Percentiles rank a stretch among this genome's conserved stretches.
Conservation (phyloP, 2,329 filamentous ascomycete species). For the Nemania diffusa region DNA sequence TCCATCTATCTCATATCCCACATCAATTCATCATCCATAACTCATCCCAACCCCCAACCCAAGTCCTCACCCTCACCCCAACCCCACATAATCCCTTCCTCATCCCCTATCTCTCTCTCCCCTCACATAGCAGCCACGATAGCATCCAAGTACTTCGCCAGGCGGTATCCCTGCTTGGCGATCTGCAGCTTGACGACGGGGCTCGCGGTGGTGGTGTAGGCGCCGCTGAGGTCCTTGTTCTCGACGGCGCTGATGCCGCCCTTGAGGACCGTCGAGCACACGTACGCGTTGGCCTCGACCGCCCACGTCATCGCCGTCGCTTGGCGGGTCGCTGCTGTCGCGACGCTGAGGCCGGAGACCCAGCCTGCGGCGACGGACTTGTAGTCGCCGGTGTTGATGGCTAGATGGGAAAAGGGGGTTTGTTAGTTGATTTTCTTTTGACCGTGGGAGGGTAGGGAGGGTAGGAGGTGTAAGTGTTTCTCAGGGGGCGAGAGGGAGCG, state of each 20-base stretch:
- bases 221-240: constrained; percentile 53
- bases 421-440: constrained; percentile 5
- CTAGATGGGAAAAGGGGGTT: constrained; percentile 14
- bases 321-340: constrained; percentile 42
- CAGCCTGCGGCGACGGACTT: constrained; percentile 50
- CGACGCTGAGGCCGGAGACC: constrained; percentile 51
- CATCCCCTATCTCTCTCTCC: background rate
- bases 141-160: constrained; percentile 51
- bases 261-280: constrained; percentile 57
- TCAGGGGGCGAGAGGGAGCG: no score
- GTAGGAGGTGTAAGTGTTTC: no score
- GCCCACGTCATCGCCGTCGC: constrained; percentile 54
- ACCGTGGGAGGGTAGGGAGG: background rate
- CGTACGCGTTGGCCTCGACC: constrained; percentile 54
- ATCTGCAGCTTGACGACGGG: constrained; percentile 57
- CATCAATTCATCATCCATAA: background rate
- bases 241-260: constrained; percentile 53
- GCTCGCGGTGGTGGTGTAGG: constrained; percentile 54
- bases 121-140: constrained; percentile 44
- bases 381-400: constrained; percentile 54
- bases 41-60: background rate
- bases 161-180: constrained; percentile 56
- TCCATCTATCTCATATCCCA: background rate
- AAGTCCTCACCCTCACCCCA: background rate
- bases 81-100: background rate